These are phyloP conservation scores for Galerina sulciceps DNA, from an alignment of 768 basidiomycete species.

Conservation along the genomic window DNA sequence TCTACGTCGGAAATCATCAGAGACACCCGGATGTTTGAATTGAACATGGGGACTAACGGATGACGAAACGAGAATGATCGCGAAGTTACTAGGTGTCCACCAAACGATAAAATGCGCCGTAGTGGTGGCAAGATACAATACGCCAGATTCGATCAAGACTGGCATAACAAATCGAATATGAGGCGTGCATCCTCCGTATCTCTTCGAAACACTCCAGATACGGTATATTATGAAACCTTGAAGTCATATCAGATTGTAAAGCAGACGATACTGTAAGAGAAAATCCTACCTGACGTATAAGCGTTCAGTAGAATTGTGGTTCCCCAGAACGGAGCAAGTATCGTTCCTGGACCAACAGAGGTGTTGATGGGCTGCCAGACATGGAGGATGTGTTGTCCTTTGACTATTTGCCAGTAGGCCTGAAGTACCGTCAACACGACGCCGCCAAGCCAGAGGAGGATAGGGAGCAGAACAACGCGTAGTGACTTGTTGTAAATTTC, in stretches of 20 bases:
- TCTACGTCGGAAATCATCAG: constrained; percentile 8
- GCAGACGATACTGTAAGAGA: neutral
- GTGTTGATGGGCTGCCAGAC: constrained; percentile 3
- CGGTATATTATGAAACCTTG: neutral
- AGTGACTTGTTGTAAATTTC: constrained; percentile 17
- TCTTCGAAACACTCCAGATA: constrained; percentile 3
- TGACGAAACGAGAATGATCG: constrained; percentile 14
- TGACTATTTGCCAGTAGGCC: constrained; percentile 11
- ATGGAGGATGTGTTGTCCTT: neutral
- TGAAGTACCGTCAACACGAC: constrained; percentile 8
- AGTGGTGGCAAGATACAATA: constrained; percentile 17
- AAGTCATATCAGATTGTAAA: neutral
- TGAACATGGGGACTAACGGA: constrained; percentile 13
- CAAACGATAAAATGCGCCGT: constrained; percentile 15
- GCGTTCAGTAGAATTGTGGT: constrained; percentile 1
- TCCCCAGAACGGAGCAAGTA: constrained; percentile 7
- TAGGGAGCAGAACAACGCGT: constrained; percentile 14
- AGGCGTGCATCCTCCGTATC: neutral
- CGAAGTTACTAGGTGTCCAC: constrained; percentile 9
- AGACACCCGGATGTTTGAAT: neutral
- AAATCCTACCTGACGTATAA: neutral
- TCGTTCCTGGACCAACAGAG: constrained; percentile 1
- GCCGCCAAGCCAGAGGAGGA: constrained; percentile 20
- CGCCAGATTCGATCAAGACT: constrained; percentile 22
- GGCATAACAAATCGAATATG: constrained; percentile 1